Conservation (phyloP, 169 alveolate species). For the Eimeria zaria region DNA sequence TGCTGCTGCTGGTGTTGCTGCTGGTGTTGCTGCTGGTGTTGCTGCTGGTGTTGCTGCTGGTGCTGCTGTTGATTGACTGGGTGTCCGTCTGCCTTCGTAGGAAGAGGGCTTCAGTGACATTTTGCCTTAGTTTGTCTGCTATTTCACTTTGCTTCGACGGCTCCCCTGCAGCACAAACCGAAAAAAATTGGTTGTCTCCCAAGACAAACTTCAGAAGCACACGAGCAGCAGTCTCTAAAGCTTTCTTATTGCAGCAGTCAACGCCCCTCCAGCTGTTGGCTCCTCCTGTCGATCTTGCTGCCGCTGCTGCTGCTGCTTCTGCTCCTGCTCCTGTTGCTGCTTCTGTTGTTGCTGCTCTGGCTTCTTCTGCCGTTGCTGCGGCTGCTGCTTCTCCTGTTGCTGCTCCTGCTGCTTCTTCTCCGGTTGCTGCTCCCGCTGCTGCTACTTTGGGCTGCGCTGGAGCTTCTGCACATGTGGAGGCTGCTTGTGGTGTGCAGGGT, state of each 20-base stretch:
- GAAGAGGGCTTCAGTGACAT: background rate
- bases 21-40: background rate
- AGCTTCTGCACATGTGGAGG: background rate
- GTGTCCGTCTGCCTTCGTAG: background rate
- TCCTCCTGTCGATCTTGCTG: background rate
- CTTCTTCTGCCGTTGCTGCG: too few relatives aligned
- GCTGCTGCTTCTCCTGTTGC: too few relatives aligned
- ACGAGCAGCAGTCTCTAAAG: background rate
- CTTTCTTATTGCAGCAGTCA: too few relatives aligned
- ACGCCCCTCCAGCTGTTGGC: background rate
- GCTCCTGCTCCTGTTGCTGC: too few relatives aligned
- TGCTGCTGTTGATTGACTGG: background rate
- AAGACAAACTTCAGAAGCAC: background rate
- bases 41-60: conserved; percentile 3
- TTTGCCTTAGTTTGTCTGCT: background rate
- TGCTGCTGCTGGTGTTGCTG: conserved; percentile 8
- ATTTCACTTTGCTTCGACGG: background rate
- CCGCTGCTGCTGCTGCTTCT: too few relatives aligned
- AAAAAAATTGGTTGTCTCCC: background rate
- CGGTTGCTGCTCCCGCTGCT: background rate
- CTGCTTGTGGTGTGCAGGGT: too few relatives aligned
- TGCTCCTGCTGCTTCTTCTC: background rate
- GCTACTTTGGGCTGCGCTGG: background rate
- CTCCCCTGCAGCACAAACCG: too few relatives aligned
- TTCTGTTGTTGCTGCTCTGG: too few relatives aligned